Percentiles rank a stretch among this genome's conserved stretches.
phyloP scores from a whole-genome alignment of 257 asterid species.

The Ehretia macrophylla region DNA sequence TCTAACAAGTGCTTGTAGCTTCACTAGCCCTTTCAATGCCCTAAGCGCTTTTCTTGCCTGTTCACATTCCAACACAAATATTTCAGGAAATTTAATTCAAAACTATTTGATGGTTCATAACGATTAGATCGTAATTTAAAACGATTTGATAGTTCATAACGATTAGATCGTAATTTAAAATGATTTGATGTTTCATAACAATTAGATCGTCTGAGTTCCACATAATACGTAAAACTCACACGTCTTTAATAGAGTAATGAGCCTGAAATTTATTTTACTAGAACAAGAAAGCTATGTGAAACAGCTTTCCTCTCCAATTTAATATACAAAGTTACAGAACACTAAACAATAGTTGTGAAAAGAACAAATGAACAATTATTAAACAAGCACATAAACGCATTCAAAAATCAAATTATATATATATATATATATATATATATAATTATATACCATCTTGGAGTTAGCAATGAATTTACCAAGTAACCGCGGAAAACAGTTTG shows the following conservation, averaged over 20 bases:
- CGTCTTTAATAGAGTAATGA: too few species aligned
- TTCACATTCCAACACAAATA: not conserved
- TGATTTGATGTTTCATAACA: too few species aligned
- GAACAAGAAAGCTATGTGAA: too few species aligned
- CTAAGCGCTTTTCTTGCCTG: slow-evolving; percentile 87
- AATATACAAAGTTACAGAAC: not conserved
- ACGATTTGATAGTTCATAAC: too few species aligned
- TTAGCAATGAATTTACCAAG: slow-evolving; percentile 34
- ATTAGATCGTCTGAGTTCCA: too few species aligned
- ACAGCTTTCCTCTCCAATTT: too few species aligned
- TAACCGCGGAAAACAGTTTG: slow-evolving; percentile 67
- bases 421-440: not conserved
- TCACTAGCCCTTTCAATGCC: slow-evolving; percentile 79
- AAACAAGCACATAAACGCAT: not conserved
- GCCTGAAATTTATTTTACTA: too few species aligned
- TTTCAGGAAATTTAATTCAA: not conserved
- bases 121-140: too few species aligned
- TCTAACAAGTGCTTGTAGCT: slow-evolving; percentile 67
- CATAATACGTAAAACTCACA: too few species aligned
- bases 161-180: too few species aligned
- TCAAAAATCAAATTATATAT: not conserved
- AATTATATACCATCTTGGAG: not conserved
- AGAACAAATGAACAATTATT: too few species aligned
- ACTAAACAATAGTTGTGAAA: not conserved
- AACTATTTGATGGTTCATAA: too few species aligned